A percentile compares a stretch with the other conserved stretches of the same genome.
These are phyloP conservation scores for Pseudodiploospora longispora DNA, from an alignment of 2,329 filamentous ascomycete species.

Conservation along the genomic window DNA sequence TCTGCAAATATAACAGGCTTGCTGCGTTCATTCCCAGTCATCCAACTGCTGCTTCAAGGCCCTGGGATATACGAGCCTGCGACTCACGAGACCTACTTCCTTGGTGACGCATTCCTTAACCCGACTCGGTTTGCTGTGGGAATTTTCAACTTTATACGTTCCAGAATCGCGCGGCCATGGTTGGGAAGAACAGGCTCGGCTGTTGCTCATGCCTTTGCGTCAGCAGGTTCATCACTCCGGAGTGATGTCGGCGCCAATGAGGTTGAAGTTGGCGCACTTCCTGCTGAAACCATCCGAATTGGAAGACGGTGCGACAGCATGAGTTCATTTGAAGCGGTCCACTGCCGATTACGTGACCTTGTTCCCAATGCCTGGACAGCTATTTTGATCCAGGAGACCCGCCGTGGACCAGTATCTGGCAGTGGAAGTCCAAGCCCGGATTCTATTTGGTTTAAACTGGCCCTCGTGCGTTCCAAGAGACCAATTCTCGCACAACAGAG, in stretches of 20 bases:
- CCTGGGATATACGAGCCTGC: not conserved
- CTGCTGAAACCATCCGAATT: not conserved
- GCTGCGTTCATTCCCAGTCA: conserved; percentile 1
- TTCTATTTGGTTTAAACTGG: not conserved
- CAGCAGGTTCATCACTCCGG: not conserved
- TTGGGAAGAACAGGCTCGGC: not conserved
- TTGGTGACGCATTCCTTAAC: not conserved
- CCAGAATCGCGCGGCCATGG: not conserved
- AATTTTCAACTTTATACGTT: not conserved
- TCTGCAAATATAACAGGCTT: not conserved
- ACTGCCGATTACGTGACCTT: not conserved
- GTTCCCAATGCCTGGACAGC: conserved; percentile 2
- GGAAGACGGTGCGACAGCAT: not conserved
- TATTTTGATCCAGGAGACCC: not conserved
- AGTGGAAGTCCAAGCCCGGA: not conserved
- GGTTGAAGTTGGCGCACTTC: not conserved
- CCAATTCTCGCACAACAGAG: not conserved
- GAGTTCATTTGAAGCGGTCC: not conserved
- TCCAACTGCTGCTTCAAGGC: not conserved
- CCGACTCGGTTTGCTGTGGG: not conserved
- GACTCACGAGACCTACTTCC: not conserved
- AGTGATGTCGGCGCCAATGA: too few species aligned
- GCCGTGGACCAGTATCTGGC: not conserved
- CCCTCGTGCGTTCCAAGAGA: not conserved
- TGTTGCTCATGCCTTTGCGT: not conserved